phyloP scores from a whole-genome alignment of 371 early-diverging fungal species.

The Rhizopus arrhizus region DNA sequence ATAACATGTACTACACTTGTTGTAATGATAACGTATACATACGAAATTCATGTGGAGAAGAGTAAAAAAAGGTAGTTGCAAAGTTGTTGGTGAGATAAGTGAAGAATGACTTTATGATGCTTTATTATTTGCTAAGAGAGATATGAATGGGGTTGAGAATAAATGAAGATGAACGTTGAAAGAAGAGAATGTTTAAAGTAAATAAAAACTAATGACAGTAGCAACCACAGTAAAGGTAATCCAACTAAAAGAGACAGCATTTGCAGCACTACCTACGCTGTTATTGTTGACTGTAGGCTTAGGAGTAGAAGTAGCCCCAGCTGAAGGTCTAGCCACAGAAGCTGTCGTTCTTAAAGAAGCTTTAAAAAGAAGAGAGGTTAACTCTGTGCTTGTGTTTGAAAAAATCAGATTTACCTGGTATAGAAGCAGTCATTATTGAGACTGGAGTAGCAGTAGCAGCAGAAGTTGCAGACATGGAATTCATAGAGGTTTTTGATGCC shows the following conservation, averaged over 20 bases:
- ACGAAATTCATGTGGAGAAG: too few species aligned
- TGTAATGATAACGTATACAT: too few species aligned
- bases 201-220: background rate
- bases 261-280: background rate
- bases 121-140: too few species aligned
- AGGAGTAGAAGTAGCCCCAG: background rate
- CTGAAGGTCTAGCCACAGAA: background rate
- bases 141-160: too few species aligned
- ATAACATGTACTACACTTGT: too few species aligned
- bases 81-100: too few species aligned
- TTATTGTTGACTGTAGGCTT: background rate
- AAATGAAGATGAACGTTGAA: too few species aligned
- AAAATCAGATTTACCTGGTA: too few species aligned
- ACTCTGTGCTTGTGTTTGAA: background rate
- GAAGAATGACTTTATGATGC: too few species aligned
- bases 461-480: background rate
- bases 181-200: too few species aligned
- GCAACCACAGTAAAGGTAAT: background rate
- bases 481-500: background rate
- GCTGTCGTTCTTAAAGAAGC: background rate
- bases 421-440: too few species aligned
- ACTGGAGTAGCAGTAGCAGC: background rate
- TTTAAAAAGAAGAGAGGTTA: background rate
- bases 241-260: background rate
- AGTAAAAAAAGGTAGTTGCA: too few species aligned